A percentile compares a stretch with the other conserved stretches of the same genome.
phyloP scores from a whole-genome alignment of 208 protist genomes.

The Acanthamoeba castellanii region DNA sequence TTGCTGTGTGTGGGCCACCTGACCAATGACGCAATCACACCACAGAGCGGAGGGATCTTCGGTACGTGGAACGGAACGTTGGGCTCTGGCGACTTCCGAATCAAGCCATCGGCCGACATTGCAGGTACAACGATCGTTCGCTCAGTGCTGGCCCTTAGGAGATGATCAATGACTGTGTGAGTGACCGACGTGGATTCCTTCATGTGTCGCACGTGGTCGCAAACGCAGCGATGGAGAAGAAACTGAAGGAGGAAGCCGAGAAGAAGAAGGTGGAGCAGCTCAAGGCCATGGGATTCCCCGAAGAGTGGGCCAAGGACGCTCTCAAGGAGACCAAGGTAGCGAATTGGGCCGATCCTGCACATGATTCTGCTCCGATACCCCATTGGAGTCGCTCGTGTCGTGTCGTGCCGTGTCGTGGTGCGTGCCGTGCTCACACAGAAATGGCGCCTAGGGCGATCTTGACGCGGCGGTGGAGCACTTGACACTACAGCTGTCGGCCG shows the following conservation, averaged over 20 bases:
- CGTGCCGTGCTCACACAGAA: no score
- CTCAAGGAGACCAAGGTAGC: conserved; percentile 43
- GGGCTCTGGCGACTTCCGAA: conserved; percentile 45
- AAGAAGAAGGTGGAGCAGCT: conserved; percentile 44
- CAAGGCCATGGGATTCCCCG: conserved; percentile 59
- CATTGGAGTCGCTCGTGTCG: no score
- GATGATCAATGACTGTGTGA: background rate
- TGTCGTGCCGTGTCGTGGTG: no score
- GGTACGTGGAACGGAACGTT: conserved; percentile 58
- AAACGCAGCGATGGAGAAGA: background rate
- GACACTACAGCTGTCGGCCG: conserved; percentile 17
- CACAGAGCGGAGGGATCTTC: conserved; percentile 50
- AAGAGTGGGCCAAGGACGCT: conserved; percentile 4
- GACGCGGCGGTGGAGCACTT: conserved; percentile 37
- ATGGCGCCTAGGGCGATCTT: conserved; percentile 29
- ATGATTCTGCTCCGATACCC: background rate
- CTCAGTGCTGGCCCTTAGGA: no score
- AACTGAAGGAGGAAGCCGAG: conserved; percentile 11
- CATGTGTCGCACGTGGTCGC: no score
- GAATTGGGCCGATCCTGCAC: no score
- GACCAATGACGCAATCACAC: background rate
- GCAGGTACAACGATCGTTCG: background rate
- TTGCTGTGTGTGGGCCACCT: background rate
- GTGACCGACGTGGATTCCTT: no score
- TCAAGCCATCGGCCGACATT: conserved; percentile 17